These are phyloP conservation scores for Nemania diffusa DNA, from an alignment of 2,329 filamentous ascomycete species.

Conservation along the genomic window DNA sequence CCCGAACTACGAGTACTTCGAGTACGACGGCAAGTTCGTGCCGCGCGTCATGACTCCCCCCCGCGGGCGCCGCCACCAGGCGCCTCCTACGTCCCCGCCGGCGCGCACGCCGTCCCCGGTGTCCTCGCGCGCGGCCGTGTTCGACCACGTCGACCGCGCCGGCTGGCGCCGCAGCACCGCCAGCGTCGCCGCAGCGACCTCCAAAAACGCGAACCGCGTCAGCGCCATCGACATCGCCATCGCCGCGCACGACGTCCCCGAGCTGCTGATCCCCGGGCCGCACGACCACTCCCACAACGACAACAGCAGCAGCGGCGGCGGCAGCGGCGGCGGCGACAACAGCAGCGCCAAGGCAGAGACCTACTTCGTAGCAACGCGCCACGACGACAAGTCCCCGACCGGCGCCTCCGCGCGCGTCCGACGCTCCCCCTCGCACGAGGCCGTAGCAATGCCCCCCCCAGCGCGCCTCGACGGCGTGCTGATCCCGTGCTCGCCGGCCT, in stretches of 20 bases:
- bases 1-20: slow-evolving; percentile 23
- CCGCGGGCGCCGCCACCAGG: slow-evolving; percentile 12
- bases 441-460: slow-evolving; percentile 24
- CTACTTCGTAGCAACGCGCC: slow-evolving; percentile 12
- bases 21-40: slow-evolving; percentile 26
- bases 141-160: too few relatives aligned
- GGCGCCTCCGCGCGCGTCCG: slow-evolving; percentile 24
- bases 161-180: too few relatives aligned
- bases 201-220: not conserved
- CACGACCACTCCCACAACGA: too few relatives aligned
- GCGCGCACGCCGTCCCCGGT: not conserved
- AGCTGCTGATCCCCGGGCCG: not conserved
- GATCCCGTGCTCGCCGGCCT: not conserved
- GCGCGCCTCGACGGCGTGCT: slow-evolving; percentile 27
- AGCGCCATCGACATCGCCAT: not conserved
- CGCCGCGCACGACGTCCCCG: not conserved
- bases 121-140: too few relatives aligned
- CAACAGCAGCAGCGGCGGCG: too few relatives aligned
- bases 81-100: not conserved
- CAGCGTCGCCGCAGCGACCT: too few relatives aligned
- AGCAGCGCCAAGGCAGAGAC: too few relatives aligned
- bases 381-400: not conserved
- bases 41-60: slow-evolving; percentile 24
- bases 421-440: slow-evolving; percentile 20
- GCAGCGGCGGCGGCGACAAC: not conserved